Percentiles rank a stretch among this genome's conserved stretches.
Evolutionary conservation across 2,329 filamentous ascomycete species (phyloP).

Genomic region (Neonectria coccinea): DNA sequence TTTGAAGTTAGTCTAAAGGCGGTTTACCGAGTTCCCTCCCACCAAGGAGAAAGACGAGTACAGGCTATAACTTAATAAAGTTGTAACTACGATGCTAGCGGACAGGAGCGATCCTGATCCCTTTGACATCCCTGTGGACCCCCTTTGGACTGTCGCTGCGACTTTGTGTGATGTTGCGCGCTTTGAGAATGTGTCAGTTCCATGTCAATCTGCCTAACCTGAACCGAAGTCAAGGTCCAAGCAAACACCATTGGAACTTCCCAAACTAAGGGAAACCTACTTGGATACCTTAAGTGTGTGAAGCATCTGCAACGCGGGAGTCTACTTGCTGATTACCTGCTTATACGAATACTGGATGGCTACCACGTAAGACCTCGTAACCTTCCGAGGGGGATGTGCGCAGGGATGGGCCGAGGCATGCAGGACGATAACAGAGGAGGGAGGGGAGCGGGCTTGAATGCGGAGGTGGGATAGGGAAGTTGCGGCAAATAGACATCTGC

Average conservation of each 20-base stretch:
- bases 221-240: neutral
- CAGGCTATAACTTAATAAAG: constrained; percentile 18
- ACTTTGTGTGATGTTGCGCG: neutral
- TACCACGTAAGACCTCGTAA: neutral
- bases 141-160: neutral
- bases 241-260: neutral
- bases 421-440: constrained; percentile 24
- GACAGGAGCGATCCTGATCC: neutral
- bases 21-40: constrained; percentile 9
- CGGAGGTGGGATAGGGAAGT: constrained; percentile 29
- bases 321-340: neutral
- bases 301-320: neutral
- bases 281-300: neutral
- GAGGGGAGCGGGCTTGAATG: constrained; percentile 19
- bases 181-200: neutral
- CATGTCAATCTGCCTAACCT: neutral
- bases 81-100: constrained; percentile 6
- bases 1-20: constrained; percentile 6
- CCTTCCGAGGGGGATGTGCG: constrained; percentile 13
- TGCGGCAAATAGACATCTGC: constrained; percentile 18
- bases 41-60: constrained; percentile 9
- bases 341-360: neutral
- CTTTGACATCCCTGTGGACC: neutral
- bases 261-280: neutral
- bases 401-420: constrained; percentile 29